These are phyloP conservation scores for Rhodotorula sp. DNA, from an alignment of 1,284 basidiomycete species.

Conservation along the genomic window DNA sequence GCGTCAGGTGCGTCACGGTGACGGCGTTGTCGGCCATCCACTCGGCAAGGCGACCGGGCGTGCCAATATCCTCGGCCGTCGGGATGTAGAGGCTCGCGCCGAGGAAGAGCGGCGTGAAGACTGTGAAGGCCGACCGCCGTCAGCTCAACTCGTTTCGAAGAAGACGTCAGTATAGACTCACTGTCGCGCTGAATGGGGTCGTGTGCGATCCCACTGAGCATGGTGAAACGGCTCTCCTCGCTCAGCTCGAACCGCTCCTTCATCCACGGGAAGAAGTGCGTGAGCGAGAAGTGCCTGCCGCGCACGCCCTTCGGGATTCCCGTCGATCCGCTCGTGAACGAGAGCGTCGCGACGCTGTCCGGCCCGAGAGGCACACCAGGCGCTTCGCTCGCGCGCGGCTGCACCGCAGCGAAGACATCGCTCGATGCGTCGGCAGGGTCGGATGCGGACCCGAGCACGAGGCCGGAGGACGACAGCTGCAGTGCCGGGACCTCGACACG, in stretches of 20 bases:
- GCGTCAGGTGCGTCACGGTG: conserved; percentile 94
- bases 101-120: conserved; percentile 98
- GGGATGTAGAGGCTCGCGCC: conserved; percentile 95
- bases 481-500: conserved; percentile 92
- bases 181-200: conserved; percentile 99
- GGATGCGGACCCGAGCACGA: conserved; percentile 66
- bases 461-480: conserved; percentile 66
- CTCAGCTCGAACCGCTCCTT: conserved; percentile 78
- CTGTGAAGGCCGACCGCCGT: conserved; percentile 53
- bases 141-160: not conserved
- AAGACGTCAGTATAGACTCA: conserved; percentile 55
- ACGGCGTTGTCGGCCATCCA: conserved; percentile 95
- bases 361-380: conserved; percentile 86
- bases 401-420: conserved; percentile 58
- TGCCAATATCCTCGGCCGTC: conserved; percentile 95
- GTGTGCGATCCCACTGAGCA: conserved; percentile 98
- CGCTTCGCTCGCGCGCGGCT: conserved; percentile 58
- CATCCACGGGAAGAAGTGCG: conserved; percentile 99
- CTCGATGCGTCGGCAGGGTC: conserved; percentile 39
- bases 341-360: conserved; percentile 91
- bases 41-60: conserved; percentile 91
- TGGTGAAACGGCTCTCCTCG: conserved; percentile 84
- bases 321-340: conserved; percentile 96
- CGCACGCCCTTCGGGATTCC: conserved; percentile 98
- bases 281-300: conserved; percentile 92